phyloP scores from a whole-genome alignment of 108 stramenopile species.

The Nitzschia sp. region DNA sequence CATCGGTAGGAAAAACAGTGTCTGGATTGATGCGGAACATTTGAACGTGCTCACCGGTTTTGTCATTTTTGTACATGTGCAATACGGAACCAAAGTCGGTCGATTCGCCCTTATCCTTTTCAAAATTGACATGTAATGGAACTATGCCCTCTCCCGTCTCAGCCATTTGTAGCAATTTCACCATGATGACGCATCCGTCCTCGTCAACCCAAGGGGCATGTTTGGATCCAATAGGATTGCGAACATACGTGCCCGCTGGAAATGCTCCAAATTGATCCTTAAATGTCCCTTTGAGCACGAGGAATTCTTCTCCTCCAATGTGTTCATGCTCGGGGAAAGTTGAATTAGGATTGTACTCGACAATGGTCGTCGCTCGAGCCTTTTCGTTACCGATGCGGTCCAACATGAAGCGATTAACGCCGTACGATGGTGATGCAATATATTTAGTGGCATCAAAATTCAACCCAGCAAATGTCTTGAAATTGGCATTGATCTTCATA shows the following conservation, averaged over 20 bases:
- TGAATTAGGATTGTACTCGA: conserved; percentile 42
- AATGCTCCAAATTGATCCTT: conserved; percentile 48
- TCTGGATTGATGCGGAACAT: conserved; percentile 28
- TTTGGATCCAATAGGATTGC: conserved; percentile 39
- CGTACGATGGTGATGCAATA: conserved; percentile 40
- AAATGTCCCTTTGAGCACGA: conserved; percentile 45
- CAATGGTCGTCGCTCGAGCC: conserved; percentile 51
- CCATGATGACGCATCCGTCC: conserved; percentile 50
- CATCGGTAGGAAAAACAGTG: conserved; percentile 19
- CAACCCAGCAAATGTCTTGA: conserved; percentile 29
- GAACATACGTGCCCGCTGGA: conserved; percentile 43
- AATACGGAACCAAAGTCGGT: conserved; percentile 23
- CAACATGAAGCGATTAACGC: conserved; percentile 49
- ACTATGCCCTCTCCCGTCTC: conserved; percentile 38
- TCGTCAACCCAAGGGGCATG: conserved; percentile 51
- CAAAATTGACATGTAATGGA: conserved; percentile 30
- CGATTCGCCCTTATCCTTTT: conserved; percentile 9
- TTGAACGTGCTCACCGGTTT: conserved; percentile 36
- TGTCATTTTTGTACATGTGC: conserved; percentile 34
- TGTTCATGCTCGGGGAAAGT: conserved; percentile 46
- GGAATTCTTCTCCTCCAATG: conserved; percentile 52
- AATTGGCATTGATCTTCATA: conserved; percentile 48
- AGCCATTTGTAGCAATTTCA: conserved; percentile 46
- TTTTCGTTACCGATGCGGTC: conserved; percentile 46
- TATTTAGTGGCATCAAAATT: conserved; percentile 40